A percentile compares a stretch with the other conserved stretches of the same genome.
Evolutionary conservation across 805 yeast species (phyloP).

Genomic region (Ogataea nitratoaversa): DNA sequence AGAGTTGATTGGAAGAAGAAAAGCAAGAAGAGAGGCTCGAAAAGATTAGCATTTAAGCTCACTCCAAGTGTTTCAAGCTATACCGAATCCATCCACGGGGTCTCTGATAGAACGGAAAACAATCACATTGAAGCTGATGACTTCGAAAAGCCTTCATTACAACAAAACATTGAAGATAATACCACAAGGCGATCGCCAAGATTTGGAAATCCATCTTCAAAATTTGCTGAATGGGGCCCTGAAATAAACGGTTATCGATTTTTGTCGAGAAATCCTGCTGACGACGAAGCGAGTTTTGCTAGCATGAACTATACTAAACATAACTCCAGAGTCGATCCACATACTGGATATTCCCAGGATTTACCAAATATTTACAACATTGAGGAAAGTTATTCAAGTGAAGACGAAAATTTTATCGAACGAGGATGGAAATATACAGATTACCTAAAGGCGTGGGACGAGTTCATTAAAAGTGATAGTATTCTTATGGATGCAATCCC

Average conservation of each 20-base stretch:
- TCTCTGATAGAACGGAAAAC: no score
- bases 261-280: slow-evolving; percentile 29
- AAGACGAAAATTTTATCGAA: no score
- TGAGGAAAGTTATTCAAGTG: background rate
- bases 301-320: slow-evolving; percentile 13
- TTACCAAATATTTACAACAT: slow-evolving; percentile 3
- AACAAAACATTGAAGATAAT: background rate
- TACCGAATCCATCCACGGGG: no score
- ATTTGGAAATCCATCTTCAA: no score
- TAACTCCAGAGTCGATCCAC: slow-evolving; percentile 7
- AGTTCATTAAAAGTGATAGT: slow-evolving; percentile 3
- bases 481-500: slow-evolving; percentile 7
- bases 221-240: slow-evolving; percentile 32
- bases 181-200: background rate
- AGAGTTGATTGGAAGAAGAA: background rate
- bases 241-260: slow-evolving; percentile 40
- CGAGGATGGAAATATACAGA: slow-evolving; percentile 12
- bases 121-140: no score
- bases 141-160: no score
- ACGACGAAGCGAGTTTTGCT: slow-evolving; percentile 3
- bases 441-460: slow-evolving; percentile 29
- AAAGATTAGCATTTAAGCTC: background rate
- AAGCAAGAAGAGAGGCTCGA: background rate
- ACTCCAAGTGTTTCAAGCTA: background rate
- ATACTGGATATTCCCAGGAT: slow-evolving; percentile 8